phyloP scores from a whole-genome alignment of 768 basidiomycete genomes.

The Auricularia sp. region DNA sequence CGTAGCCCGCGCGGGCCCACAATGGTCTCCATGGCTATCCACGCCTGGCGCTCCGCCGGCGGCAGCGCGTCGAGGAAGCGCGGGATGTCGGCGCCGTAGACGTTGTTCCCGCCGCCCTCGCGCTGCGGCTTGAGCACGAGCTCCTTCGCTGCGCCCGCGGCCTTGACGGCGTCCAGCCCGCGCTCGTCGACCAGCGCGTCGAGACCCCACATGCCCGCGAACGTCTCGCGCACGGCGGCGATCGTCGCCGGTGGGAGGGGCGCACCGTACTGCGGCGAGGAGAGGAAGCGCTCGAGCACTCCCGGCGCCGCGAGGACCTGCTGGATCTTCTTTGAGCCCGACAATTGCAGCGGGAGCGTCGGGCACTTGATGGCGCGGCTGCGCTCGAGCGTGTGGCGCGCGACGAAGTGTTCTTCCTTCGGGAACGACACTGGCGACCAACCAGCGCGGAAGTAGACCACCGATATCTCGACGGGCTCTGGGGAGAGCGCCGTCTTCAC shows the following conservation, averaged over 20 bases:
- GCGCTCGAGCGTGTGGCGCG: conserved; percentile 69
- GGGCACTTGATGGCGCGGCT: conserved; percentile 90
- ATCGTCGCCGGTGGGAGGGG: conserved; percentile 32
- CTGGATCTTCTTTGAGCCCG: conserved; percentile 93
- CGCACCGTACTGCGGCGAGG: conserved; percentile 24
- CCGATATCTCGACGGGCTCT: conserved; percentile 58
- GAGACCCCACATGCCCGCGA: conserved; percentile 87
- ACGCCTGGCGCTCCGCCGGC: conserved; percentile 58
- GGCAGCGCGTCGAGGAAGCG: conserved; percentile 58
- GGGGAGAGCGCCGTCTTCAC: conserved; percentile 24
- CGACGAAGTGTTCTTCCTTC: conserved; percentile 50
- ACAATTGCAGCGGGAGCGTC: conserved; percentile 81
- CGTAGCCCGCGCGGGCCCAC: conserved; percentile 55
- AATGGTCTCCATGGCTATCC: conserved; percentile 96
- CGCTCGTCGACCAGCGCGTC: conserved; percentile 27
- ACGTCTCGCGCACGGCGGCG: conserved; percentile 55
- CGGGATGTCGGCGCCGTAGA: conserved; percentile 79
- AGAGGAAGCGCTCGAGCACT: conserved; percentile 64
- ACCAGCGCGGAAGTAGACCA: conserved; percentile 84
- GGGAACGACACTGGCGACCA: conserved; percentile 81
- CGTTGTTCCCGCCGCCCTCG: conserved; percentile 97
- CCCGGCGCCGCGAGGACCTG: conserved; percentile 70
- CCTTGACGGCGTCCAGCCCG: conserved; percentile 30
- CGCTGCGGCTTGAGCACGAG: conserved; percentile 94
- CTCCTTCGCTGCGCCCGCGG: conserved; percentile 43